These are phyloP conservation scores for Stemphylium lycopersici DNA, from an alignment of 2,329 filamentous ascomycete species.

Conservation along the genomic window DNA sequence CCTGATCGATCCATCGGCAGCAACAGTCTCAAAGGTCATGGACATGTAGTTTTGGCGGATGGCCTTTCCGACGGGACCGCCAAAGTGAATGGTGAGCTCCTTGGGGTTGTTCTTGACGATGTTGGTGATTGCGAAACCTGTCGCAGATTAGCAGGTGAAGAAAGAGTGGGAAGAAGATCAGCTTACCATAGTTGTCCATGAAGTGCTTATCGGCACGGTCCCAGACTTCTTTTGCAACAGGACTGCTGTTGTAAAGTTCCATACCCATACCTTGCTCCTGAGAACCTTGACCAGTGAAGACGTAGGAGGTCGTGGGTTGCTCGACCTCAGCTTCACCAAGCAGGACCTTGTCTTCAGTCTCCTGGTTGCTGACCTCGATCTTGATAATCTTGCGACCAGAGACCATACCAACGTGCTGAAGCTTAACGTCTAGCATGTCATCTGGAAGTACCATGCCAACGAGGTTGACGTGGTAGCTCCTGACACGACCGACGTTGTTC, in stretches of 20 bases:
- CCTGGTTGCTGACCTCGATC: slow-evolving; percentile 93
- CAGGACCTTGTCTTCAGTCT: slow-evolving; percentile 95
- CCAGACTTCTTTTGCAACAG: slow-evolving; percentile 96
- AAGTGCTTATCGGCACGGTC: slow-evolving; percentile 90
- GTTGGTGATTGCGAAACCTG: slow-evolving; percentile 94
- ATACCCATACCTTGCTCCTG: slow-evolving; percentile 99
- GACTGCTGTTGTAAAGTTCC: slow-evolving; percentile 93
- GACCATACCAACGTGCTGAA: slow-evolving; percentile 97
- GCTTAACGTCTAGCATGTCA: slow-evolving; percentile 90
- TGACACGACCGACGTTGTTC: slow-evolving; percentile 95
- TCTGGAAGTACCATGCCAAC: slow-evolving; percentile 99
- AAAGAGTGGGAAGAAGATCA: slow-evolving; percentile 7
- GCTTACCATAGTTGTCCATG: slow-evolving; percentile 91
- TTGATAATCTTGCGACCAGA: slow-evolving; percentile 99
- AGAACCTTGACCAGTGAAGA: slow-evolving; percentile 97
- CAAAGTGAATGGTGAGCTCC: slow-evolving; percentile 97
- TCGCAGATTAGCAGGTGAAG: slow-evolving; percentile 23
- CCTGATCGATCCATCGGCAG: slow-evolving; percentile 88
- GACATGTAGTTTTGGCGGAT: slow-evolving; percentile 99
- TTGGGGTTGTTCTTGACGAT: slow-evolving; percentile 99
- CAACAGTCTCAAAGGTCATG: slow-evolving; percentile 99
- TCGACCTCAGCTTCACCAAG: slow-evolving; percentile 96
- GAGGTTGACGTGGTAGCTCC: slow-evolving; percentile 94
- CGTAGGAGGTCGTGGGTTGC: slow-evolving; percentile 93
- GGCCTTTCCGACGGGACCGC: slow-evolving; percentile 92